Evolutionary conservation across 2,329 filamentous ascomycete genomes (phyloP).

Genomic region (Cercospora sp.): DNA sequence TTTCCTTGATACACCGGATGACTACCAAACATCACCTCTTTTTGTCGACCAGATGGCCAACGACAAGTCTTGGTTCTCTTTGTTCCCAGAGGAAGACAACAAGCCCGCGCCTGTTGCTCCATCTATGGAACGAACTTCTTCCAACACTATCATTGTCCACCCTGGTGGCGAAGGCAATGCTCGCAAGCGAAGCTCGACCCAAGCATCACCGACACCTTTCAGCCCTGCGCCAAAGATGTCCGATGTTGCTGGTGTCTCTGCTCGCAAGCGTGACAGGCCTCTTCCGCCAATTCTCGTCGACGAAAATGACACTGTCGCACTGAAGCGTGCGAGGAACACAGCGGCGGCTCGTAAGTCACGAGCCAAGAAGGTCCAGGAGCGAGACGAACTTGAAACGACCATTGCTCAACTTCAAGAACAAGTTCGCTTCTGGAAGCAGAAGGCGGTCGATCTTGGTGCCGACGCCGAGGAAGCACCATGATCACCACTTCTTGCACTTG

Average conservation of each 20-base stretch:
- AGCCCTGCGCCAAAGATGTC: constrained; percentile 59
- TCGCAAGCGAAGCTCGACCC: constrained; percentile 40
- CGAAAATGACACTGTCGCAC: constrained; percentile 69
- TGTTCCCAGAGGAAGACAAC: constrained; percentile 62
- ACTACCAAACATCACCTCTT: constrained; percentile 76
- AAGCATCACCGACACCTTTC: constrained; percentile 40
- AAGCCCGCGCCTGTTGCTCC: constrained; percentile 31
- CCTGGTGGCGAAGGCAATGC: constrained; percentile 36
- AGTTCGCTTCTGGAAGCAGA: constrained; percentile 38
- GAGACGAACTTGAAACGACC: constrained; percentile 71
- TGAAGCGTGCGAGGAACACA: constrained; percentile 93
- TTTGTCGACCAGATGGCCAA: constrained; percentile 62
- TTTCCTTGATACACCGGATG: constrained; percentile 73
- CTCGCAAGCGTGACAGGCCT: constrained; percentile 77
- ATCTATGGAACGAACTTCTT: constrained; percentile 46
- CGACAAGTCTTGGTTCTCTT: constrained; percentile 66
- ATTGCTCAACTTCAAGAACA: constrained; percentile 56
- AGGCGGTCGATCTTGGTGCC: constrained; percentile 24
- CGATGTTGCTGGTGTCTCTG: constrained; percentile 65
- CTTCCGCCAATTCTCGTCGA: constrained; percentile 78
- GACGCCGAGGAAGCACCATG: constrained; percentile 13
- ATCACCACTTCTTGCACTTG: constrained; percentile 8
- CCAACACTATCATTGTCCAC: constrained; percentile 41
- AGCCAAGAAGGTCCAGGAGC: constrained; percentile 75
- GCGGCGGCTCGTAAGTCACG: constrained; percentile 91